A percentile compares a stretch with the other conserved stretches of the same genome.
Conservation (phyloP, 305 asterid genomes). For the Rubia peregrina region DNA sequence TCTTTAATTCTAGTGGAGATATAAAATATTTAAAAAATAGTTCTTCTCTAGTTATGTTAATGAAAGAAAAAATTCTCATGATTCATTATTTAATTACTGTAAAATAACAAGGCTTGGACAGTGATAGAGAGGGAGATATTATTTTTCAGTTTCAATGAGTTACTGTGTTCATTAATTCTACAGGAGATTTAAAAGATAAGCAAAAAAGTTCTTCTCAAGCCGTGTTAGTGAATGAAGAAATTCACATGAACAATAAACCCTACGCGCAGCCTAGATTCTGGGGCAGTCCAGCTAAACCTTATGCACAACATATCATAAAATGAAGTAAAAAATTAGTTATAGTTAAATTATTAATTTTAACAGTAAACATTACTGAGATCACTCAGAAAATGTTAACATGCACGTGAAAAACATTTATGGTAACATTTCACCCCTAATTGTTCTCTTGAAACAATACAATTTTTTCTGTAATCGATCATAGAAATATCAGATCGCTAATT, state of each 20-base stretch:
- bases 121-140: too few species aligned
- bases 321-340: not conserved
- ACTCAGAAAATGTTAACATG: too few species aligned
- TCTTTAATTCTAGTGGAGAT: too few species aligned
- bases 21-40: too few species aligned
- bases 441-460: not conserved
- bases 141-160: too few species aligned
- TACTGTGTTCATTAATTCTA: not conserved
- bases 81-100: too few species aligned
- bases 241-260: not conserved
- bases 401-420: not conserved
- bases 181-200: not conserved
- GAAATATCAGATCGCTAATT: not conserved
- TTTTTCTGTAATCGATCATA: not conserved
- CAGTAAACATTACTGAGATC: too few species aligned
- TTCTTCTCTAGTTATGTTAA: too few species aligned
- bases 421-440: not conserved
- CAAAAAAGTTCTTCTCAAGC: not conserved
- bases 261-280: not conserved
- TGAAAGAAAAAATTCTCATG: too few species aligned
- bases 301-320: not conserved
- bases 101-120: too few species aligned
- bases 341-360: not conserved
- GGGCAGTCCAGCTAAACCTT: not conserved
- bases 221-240: not conserved